These are phyloP conservation scores for Marasmius tenuissimus DNA, from an alignment of 1,284 basidiomycete species.

Conservation along the genomic window DNA sequence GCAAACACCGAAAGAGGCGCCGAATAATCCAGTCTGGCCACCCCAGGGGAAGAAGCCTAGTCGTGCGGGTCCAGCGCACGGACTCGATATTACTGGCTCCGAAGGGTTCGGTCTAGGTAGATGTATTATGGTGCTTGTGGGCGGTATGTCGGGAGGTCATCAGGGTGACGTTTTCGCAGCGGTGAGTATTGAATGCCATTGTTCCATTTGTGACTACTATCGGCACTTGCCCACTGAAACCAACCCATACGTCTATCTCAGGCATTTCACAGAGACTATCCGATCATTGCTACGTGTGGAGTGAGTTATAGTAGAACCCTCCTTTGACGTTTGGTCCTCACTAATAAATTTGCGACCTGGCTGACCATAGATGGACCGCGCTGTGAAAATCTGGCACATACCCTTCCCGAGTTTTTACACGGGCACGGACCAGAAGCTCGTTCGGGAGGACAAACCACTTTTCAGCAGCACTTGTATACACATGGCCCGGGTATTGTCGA, in stretches of 20 bases:
- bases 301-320: constrained; percentile 34
- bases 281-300: constrained; percentile 72
- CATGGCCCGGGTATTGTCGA: constrained; percentile 60
- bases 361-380: constrained; percentile 57
- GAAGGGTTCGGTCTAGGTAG: constrained; percentile 62
- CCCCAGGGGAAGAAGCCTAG: constrained; percentile 44
- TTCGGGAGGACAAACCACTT: constrained; percentile 70
- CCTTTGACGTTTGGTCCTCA: not conserved
- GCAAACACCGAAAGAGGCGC: constrained; percentile 30
- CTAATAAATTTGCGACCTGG: constrained; percentile 9
- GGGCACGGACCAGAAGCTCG: constrained; percentile 31
- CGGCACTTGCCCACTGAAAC: not conserved
- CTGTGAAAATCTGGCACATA: constrained; percentile 69
- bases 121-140: constrained; percentile 63
- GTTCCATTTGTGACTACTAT: not conserved
- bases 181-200: constrained; percentile 32
- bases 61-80: constrained; percentile 67
- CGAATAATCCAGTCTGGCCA: constrained; percentile 59
- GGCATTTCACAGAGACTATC: constrained; percentile 64
- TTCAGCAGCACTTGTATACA: constrained; percentile 68
- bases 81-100: constrained; percentile 54
- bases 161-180: constrained; percentile 63
- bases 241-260: constrained; percentile 21
- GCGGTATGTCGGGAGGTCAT: constrained; percentile 72
- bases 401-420: constrained; percentile 28